Conservation (phyloP, 768 basidiomycete genomes). For the Boletellus sp. region DNA sequence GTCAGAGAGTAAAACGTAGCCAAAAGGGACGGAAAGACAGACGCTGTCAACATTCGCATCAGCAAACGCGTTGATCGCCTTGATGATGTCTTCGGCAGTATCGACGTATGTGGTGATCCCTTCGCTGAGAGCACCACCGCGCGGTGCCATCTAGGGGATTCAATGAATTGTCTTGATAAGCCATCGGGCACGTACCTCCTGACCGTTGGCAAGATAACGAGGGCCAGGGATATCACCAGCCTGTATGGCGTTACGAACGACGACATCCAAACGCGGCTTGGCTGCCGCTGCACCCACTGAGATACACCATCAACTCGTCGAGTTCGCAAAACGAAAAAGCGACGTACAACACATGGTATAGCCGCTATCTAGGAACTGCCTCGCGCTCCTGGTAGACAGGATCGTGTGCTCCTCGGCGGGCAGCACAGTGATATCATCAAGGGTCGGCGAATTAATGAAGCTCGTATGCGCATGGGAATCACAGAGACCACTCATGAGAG, state of each 20-base stretch:
- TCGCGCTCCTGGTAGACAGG: constrained; percentile 28
- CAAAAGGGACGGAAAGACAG: not conserved
- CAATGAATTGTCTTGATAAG: not conserved
- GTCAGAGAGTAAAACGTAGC: not conserved
- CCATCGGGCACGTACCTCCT: constrained; percentile 24
- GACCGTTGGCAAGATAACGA: constrained; percentile 34
- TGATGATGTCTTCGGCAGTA: constrained; percentile 27
- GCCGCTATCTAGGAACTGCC: constrained; percentile 34
- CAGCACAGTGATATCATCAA: constrained; percentile 30
- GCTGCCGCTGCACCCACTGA: constrained; percentile 36
- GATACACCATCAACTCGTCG: not conserved
- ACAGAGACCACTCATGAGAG: constrained; percentile 35
- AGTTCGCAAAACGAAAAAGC: not conserved
- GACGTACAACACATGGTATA: constrained; percentile 37
- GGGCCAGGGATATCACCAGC: constrained; percentile 34
- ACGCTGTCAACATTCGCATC: constrained; percentile 23
- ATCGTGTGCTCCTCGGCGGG: constrained; percentile 33
- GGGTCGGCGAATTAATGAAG: constrained; percentile 30
- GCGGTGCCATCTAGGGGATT: constrained; percentile 27
- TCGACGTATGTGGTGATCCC: constrained; percentile 34
- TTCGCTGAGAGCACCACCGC: constrained; percentile 27
- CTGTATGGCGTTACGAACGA: constrained; percentile 34
- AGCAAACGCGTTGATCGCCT: constrained; percentile 22
- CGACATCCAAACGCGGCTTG: constrained; percentile 31
- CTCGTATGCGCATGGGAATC: constrained; percentile 35